phyloP scores from a whole-genome alignment of 2,329 filamentous ascomycete genomes.

The Diaporthe citriasiana region DNA sequence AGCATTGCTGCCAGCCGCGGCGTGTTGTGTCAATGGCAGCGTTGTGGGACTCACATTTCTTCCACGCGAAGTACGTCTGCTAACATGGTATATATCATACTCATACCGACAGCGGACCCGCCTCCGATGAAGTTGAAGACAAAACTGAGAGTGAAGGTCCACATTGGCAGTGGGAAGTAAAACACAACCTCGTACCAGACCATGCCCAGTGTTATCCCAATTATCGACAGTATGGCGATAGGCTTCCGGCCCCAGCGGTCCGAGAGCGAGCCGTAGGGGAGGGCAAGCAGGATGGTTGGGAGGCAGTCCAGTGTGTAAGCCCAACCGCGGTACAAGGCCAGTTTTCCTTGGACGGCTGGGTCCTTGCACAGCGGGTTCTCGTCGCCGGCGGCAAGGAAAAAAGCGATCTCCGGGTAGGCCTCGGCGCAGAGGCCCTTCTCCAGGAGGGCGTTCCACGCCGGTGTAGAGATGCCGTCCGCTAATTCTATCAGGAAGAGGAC shows the following conservation, averaged over 20 bases:
- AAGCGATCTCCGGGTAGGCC: conserved; percentile 58
- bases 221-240: conserved; percentile 54
- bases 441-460: conserved; percentile 64
- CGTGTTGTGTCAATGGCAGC: too few relatives aligned
- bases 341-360: conserved; percentile 62
- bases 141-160: conserved; percentile 57
- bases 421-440: conserved; percentile 68
- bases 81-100: conserved; percentile 62
- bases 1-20: not conserved
- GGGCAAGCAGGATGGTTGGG: conserved; percentile 59
- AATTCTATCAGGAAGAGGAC: conserved; percentile 60
- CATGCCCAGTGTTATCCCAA: conserved; percentile 44
- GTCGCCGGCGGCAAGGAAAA: conserved; percentile 47
- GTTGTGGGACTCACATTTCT: conserved; percentile 40
- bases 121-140: conserved; percentile 59
- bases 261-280: conserved; percentile 62
- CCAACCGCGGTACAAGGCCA: conserved; percentile 67
- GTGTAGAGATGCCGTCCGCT: conserved; percentile 50
- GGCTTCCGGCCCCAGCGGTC: conserved; percentile 65
- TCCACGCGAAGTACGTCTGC: conserved; percentile 58
- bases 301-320: conserved; percentile 60
- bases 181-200: conserved; percentile 48
- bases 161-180: conserved; percentile 50
- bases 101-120: conserved; percentile 54
- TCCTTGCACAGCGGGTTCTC: conserved; percentile 64